Evolutionary conservation across 2,329 filamentous ascomycete genomes (phyloP).

Genomic region (Xylariaceae sp.): DNA sequence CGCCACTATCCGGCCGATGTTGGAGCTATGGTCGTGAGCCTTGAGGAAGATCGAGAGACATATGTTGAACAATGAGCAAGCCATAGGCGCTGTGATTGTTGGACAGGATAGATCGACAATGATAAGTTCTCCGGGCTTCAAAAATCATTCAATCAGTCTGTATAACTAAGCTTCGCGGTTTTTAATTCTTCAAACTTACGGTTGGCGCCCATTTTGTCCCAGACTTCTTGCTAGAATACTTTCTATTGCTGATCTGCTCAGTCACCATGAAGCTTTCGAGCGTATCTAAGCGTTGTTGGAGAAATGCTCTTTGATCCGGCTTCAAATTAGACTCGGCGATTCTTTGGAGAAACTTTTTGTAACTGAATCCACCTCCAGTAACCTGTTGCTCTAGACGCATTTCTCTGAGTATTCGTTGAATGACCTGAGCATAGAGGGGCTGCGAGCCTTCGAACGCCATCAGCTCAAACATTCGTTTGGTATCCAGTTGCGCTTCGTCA

Average conservation of each 20-base stretch:
- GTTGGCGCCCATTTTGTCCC: not conserved
- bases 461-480: slow-evolving; percentile 54
- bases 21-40: slow-evolving; percentile 47
- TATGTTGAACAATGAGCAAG: slow-evolving; percentile 70
- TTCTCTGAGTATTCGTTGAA: slow-evolving; percentile 53
- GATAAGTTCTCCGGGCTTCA: slow-evolving; percentile 49
- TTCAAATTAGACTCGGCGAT: slow-evolving; percentile 39
- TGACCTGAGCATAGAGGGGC: slow-evolving; percentile 56
- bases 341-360: slow-evolving; percentile 41
- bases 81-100: slow-evolving; percentile 61
- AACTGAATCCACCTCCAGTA: slow-evolving; percentile 41
- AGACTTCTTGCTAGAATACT: not conserved
- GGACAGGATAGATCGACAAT: slow-evolving; percentile 72
- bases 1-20: slow-evolving; percentile 58
- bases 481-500: slow-evolving; percentile 50
- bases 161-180: too few relatives aligned
- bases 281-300: slow-evolving; percentile 57
- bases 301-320: slow-evolving; percentile 46
- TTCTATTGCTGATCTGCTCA: slow-evolving; percentile 16
- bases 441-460: slow-evolving; percentile 51
- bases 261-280: slow-evolving; percentile 59
- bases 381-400: slow-evolving; percentile 47
- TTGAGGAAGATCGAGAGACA: slow-evolving; percentile 63
- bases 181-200: too few relatives aligned
- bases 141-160: too few relatives aligned